Evolutionary conservation across 371 early-diverging fungal genomes (phyloP).

Genomic region (Sporodiniella umbellata): DNA sequence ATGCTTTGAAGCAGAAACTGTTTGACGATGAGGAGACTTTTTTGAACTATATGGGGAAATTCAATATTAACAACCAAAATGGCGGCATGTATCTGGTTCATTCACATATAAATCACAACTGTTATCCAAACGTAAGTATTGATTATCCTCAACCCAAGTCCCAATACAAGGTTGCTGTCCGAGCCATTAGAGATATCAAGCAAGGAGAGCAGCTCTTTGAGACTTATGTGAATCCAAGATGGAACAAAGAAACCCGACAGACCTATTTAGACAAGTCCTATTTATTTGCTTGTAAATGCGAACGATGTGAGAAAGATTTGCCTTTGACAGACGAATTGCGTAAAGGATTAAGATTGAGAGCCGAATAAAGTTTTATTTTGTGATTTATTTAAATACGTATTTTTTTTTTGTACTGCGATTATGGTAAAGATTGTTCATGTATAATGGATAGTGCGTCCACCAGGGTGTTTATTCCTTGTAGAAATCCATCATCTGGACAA

Average conservation of each 20-base stretch:
- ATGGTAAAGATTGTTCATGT: conserved; percentile 12
- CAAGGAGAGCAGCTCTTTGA: conserved; percentile 59
- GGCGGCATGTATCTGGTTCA: conserved; percentile 66
- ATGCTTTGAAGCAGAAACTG: conserved; percentile 33
- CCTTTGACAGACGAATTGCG: conserved; percentile 48
- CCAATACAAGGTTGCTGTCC: conserved; percentile 55
- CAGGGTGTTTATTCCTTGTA: conserved; percentile 62
- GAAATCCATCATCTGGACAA: conserved; percentile 64
- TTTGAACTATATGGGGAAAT: conserved; percentile 59
- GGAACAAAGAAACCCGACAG: conserved; percentile 58
- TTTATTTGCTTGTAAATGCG: conserved; percentile 58
- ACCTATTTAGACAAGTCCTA: conserved; percentile 58
- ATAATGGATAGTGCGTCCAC: conserved; percentile 55
- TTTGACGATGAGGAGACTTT: conserved; percentile 60
- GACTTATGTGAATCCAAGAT: conserved; percentile 63
- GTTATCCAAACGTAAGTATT: conserved; percentile 53
- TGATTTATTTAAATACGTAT: conserved; percentile 1
- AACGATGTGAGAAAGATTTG: conserved; percentile 53
- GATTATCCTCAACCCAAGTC: conserved; percentile 46
- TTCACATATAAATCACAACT: conserved; percentile 60
- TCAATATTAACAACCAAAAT: conserved; percentile 68
- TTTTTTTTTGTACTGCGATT: conserved; percentile 9
- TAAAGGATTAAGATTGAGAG: conserved; percentile 38
- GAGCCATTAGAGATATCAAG: conserved; percentile 54
- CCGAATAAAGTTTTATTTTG: conserved; percentile 19